Conservation (phyloP, 192 early-diverging fungal genomes). For the Backusella morwellensis region DNA sequence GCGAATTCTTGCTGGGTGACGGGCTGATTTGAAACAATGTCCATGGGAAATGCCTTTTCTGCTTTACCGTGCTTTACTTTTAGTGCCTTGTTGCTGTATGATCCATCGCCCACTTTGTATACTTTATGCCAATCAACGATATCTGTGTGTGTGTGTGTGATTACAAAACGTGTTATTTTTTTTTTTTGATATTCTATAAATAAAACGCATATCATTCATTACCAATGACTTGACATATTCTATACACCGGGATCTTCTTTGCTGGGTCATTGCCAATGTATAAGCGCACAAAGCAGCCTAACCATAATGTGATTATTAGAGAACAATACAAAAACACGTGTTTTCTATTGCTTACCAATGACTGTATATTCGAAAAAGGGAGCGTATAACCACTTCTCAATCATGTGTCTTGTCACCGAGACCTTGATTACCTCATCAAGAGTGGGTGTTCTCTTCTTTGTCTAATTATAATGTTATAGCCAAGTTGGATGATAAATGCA, state of each 20-base stretch:
- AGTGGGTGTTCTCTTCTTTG: slow-evolving; percentile 43
- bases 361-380: slow-evolving; percentile 69
- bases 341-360: slow-evolving; percentile 33
- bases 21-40: slow-evolving; percentile 71
- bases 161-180: background rate
- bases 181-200: background rate
- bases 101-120: slow-evolving; percentile 57
- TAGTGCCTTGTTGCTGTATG: slow-evolving; percentile 64
- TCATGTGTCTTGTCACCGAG: slow-evolving; percentile 58
- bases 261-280: slow-evolving; percentile 55
- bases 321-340: background rate
- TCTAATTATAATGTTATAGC: background rate
- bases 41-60: slow-evolving; percentile 70
- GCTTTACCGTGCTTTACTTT: slow-evolving; percentile 66
- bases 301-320: too few relatives aligned
- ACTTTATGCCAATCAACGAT: slow-evolving; percentile 43
- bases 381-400: slow-evolving; percentile 72
- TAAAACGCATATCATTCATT: background rate
- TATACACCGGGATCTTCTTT: slow-evolving; percentile 57
- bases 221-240: slow-evolving; percentile 53
- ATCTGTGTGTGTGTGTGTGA: background rate
- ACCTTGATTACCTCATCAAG: slow-evolving; percentile 65
- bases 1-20: slow-evolving; percentile 64
- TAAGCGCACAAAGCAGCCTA: slow-evolving; percentile 65
- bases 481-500: too few relatives aligned